Base-by-base conservation (phyloP, 768 basidiomycete genomes). In the Macrolepiota fuliginosa region DNA sequence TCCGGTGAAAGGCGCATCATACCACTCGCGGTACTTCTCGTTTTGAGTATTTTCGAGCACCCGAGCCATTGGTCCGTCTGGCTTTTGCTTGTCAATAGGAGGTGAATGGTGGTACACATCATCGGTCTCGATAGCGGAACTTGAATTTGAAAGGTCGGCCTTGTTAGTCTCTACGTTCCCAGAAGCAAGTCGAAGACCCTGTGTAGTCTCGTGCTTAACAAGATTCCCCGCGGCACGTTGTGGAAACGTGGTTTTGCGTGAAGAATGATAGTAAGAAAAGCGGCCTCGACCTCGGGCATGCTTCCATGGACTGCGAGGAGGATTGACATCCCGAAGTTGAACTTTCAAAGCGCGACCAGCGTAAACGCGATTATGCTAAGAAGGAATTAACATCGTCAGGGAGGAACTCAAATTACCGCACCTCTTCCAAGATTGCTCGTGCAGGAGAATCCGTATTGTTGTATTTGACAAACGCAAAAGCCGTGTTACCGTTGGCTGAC, bases 401-500 rank as follows among this genome's bases (percentile, higher is more conserved):
- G 49, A 27, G 36, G 27, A 15, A 22, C 37, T 15, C 19, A 39
- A 27, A 36, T 29, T 32, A 22, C 63, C 67, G 45, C 56, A 90
- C 91, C 79, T 91, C 86, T 70, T 82, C 83, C 29, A 71, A 72
- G 22, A 92, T 81, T 3, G 91, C 91, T 59, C 79, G 82, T n/a
- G 81, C 77, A n/a, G 90, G 83, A 35, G 84, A 77, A 9, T 88
- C 84, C 2, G 78, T 77, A 60, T 85, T 83, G 62, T 83, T 77
- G 69, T 87, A 93, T 69, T 82, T 88, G 61, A 93, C 83, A 67
- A 93, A 92, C 1, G 91, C 91, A 69, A 91, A 93, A 2, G 85
- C 90, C n/a, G 85, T 79, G 64, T 79, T 81, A 49, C 84, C 83
- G 64, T 83, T 85, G 36, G 75, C 90, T 92, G 60, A 11, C 45